phyloP scores from a whole-genome alignment of 139 green algal species.

The Chlorella vulgaris region DNA sequence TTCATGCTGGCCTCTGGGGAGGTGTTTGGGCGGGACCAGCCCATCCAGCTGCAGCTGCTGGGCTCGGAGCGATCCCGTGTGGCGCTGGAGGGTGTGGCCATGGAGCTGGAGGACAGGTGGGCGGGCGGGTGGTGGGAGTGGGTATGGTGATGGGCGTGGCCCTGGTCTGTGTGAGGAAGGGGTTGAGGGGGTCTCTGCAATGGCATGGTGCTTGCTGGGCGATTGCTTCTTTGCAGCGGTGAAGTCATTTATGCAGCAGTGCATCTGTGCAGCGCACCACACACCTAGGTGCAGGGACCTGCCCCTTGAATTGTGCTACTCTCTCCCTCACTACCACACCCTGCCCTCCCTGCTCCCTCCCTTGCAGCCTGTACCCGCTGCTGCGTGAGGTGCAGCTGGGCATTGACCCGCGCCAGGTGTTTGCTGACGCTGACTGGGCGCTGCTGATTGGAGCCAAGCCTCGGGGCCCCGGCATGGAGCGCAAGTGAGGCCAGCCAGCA shows the following conservation, averaged over 20 bases:
- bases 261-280: too few relatives aligned
- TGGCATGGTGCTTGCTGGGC: too few relatives aligned
- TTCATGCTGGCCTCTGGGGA: constrained; percentile 88
- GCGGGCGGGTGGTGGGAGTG: not conserved
- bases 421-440: constrained; percentile 90
- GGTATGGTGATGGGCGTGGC: not conserved
- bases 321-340: not conserved
- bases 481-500: constrained; percentile 25
- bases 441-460: constrained; percentile 94
- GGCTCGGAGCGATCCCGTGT: constrained; percentile 74
- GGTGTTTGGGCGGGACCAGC: constrained; percentile 89
- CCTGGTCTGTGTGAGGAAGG: too few relatives aligned
- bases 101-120: constrained; percentile 93
- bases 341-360: not conserved
- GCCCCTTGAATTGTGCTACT: not conserved
- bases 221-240: not conserved
- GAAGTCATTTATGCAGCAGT: too few relatives aligned
- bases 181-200: too few relatives aligned
- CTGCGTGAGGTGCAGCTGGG: constrained; percentile 69
- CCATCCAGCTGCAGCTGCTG: constrained; percentile 85
- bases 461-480: constrained; percentile 91
- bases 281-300: too few relatives aligned
- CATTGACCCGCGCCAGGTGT: constrained; percentile 51
- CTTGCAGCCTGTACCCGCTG: constrained; percentile 81
- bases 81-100: constrained; percentile 92